Evolutionary conservation across 2,329 filamentous ascomycete genomes (phyloP), one percentile per base, ranked within the genome.

Genomic region (Penicillium sp.): DNA sequence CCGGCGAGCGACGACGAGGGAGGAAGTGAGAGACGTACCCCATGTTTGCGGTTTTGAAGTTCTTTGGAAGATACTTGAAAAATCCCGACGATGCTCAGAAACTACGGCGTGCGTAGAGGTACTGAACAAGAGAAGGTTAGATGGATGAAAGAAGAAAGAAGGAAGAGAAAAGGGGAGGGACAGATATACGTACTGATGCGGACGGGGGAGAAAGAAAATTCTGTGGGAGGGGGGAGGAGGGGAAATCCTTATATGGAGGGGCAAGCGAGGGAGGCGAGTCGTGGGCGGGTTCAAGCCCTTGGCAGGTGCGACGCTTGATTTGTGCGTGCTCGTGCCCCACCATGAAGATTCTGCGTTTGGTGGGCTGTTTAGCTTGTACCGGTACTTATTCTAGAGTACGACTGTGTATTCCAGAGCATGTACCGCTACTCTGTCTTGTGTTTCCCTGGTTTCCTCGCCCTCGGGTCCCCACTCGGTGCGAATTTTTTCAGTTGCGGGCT

Each of bases 21-120:
- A n/a, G 39, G 3, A 34, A 33, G 34, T n/a, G 18, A 38, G 24
- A 43, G 28, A 48, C 55, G 52, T 77, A 85, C 82, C 82, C 83
- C 83, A 85, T 85, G 74, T 58, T 83, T 77, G 73, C 71, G 77
- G 79, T 75, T 74, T 74, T 74, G 73, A 74, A 76, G 72, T 71
- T 76, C 72, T 74, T 75, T 72, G 71, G 62, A 75, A 76, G 72
- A 72, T 68, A 74, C 72, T 73, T 73, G 72, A 74, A 75, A 71
- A 70, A 61, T 66, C 70, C 70, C 62, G 60, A 65, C 65, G n/a
- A 15, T 76, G 74, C 75, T 76, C 75, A 78, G 76, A 72, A 72
- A 76, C 75, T 75, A 78, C 76, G 74, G 76, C 76, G 65, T 71
- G 76, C 75, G 76, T 78, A 77, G 75, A 78, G 75, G 75, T 78